Conservation (phyloP, 805 yeast genomes). For the Metschnikowia peoriensis region DNA sequence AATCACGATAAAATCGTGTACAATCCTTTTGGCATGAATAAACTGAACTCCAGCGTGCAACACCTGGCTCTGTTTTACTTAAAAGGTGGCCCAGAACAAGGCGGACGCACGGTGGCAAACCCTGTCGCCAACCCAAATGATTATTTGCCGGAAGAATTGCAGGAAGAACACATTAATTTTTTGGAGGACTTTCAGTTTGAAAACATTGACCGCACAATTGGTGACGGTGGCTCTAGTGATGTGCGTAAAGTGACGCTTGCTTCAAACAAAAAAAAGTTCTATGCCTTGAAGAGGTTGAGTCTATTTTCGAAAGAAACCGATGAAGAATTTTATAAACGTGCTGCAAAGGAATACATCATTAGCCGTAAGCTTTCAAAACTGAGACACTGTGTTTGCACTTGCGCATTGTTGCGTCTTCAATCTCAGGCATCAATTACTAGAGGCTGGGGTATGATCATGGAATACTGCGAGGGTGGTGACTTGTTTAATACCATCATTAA, state of each 20-base stretch:
- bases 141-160: slow-evolving; percentile 52
- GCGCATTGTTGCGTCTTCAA: slow-evolving; percentile 55
- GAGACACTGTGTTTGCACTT: slow-evolving; percentile 58
- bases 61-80: slow-evolving; percentile 25
- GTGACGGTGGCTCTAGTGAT: slow-evolving; percentile 71
- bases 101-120: slow-evolving; percentile 50
- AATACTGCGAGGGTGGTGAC: slow-evolving; percentile 61
- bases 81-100: slow-evolving; percentile 36
- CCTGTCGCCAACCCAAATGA: slow-evolving; percentile 69
- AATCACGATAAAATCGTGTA: slow-evolving; percentile 48
- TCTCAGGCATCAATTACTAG: slow-evolving; percentile 52
- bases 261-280: slow-evolving; percentile 44
- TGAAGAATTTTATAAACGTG: slow-evolving; percentile 61
- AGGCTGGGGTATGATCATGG: slow-evolving; percentile 78
- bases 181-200: slow-evolving; percentile 54
- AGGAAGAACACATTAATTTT: slow-evolving; percentile 48
- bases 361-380: slow-evolving; percentile 53
- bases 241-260: slow-evolving; percentile 47
- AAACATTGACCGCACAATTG: slow-evolving; percentile 47
- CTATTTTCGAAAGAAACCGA: slow-evolving; percentile 61
- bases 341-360: slow-evolving; percentile 61
- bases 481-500: slow-evolving; percentile 53
- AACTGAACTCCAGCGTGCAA: slow-evolving; percentile 23
- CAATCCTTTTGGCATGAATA: slow-evolving; percentile 63
- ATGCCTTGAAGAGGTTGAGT: slow-evolving; percentile 65